phyloP scores from a whole-genome alignment of 352 stramenopile genomes.

The Saprolegnia diclina region DNA sequence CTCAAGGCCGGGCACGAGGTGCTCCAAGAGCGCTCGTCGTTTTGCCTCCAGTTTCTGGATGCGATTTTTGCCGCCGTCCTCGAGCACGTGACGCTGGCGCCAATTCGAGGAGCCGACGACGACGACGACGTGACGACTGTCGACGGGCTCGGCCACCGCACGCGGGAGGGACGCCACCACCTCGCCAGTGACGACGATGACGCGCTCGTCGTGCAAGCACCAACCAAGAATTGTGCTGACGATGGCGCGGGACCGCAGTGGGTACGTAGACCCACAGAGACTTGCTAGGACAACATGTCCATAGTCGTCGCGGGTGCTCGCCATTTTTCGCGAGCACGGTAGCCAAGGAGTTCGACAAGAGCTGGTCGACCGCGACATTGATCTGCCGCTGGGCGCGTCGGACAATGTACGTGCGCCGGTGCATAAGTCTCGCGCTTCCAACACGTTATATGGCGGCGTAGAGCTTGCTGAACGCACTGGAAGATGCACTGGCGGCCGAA shows the following conservation, averaged over 20 bases:
- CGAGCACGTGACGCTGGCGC: neutral
- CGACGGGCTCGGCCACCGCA: neutral
- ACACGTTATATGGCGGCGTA: neutral
- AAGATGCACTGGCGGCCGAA: conserved; percentile 41
- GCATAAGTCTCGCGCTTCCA: neutral
- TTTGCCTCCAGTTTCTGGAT: conserved; percentile 48
- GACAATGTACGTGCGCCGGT: conserved; percentile 31
- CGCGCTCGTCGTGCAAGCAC: neutral
- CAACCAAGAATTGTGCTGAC: neutral
- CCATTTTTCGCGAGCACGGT: conserved; percentile 36
- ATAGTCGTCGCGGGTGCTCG: conserved; percentile 28
- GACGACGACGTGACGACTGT: neutral
- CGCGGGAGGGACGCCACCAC: neutral
- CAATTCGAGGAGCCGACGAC: neutral
- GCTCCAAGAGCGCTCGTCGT: conserved; percentile 51
- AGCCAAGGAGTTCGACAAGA: conserved; percentile 78
- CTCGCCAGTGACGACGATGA: conserved; percentile 2
- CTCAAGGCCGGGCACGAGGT: conserved; percentile 72
- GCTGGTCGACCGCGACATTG: conserved; percentile 62
- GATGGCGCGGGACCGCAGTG: neutral
- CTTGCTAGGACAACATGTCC: conserved; percentile 13
- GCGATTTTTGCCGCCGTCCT: conserved; percentile 17
- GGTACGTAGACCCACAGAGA: conserved; percentile 4
- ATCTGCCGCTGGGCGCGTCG: conserved; percentile 36
- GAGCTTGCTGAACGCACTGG: conserved; percentile 34